phyloP scores from a whole-genome alignment of 2,329 filamentous ascomycete genomes.

The Meredithiella fracta region DNA sequence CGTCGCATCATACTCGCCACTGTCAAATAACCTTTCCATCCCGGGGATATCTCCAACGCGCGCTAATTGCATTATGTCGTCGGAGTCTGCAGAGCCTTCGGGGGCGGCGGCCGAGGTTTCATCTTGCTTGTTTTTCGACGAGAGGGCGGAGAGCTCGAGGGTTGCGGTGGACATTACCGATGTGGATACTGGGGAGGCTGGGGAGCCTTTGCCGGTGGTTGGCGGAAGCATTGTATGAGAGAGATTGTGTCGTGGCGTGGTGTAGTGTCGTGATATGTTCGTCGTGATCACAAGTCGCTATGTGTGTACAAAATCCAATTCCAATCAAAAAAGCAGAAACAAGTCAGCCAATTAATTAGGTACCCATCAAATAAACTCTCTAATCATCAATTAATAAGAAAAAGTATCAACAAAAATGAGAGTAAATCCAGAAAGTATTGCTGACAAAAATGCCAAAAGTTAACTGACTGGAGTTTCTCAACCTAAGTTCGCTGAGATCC shows the following conservation, averaged over 20 bases:
- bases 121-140: too few species aligned
- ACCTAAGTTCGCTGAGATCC: too few species aligned
- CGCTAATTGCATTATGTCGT: constrained; percentile 88
- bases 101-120: too few species aligned
- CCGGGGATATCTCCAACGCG: constrained; percentile 69
- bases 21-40: constrained; percentile 82
- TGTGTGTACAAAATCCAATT: too few species aligned
- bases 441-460: too few species aligned
- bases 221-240: constrained; percentile 29
- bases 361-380: not conserved
- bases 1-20: constrained; percentile 62
- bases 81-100: too few species aligned
- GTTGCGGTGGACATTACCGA: not conserved
- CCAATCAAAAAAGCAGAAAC: too few species aligned
- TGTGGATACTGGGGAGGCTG: constrained; percentile 23
- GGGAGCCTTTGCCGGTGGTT: constrained; percentile 31
- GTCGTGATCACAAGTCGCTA: too few species aligned
- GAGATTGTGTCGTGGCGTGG: not conserved
- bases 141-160: not conserved
- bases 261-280: not conserved
- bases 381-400: not conserved
- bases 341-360: too few species aligned
- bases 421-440: too few species aligned
- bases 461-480: too few species aligned
- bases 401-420: too few species aligned